A percentile compares a stretch with the other conserved stretches of the same genome.
Conservation (phyloP, 768 basidiomycete genomes). For the Serpula lacrymans region DNA sequence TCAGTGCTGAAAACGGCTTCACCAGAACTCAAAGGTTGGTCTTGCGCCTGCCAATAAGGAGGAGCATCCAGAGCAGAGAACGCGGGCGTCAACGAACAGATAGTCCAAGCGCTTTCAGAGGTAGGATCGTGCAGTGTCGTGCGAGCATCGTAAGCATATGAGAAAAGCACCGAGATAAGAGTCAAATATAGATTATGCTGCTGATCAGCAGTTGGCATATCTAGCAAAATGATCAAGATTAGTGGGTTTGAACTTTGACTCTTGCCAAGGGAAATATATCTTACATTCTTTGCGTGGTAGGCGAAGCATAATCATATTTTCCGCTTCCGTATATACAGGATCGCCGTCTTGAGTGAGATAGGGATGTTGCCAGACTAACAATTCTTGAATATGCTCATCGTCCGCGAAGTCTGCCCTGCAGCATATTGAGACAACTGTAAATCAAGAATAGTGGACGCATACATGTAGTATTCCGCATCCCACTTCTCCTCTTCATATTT, state of each 20-base stretch:
- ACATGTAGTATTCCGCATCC: slow-evolving; percentile 87
- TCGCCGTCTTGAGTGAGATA: slow-evolving; percentile 30
- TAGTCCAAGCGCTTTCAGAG: slow-evolving; percentile 86
- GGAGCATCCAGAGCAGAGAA: slow-evolving; percentile 83
- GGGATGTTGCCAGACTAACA: slow-evolving; percentile 66
- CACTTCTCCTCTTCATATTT: slow-evolving; percentile 73
- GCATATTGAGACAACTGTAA: slow-evolving; percentile 1
- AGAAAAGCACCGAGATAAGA: slow-evolving; percentile 68
- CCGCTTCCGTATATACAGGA: slow-evolving; percentile 65
- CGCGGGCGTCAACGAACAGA: slow-evolving; percentile 65
- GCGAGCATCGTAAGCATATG: slow-evolving; percentile 78
- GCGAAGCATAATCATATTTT: slow-evolving; percentile 61
- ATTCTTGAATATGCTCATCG: slow-evolving; percentile 69
- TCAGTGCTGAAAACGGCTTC: slow-evolving; percentile 31
- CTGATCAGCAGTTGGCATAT: slow-evolving; percentile 55
- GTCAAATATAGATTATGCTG: slow-evolving; percentile 65
- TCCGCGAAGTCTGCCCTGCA: slow-evolving; percentile 79
- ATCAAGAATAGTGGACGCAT: slow-evolving; percentile 18
- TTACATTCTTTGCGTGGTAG: slow-evolving; percentile 53
- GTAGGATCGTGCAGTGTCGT: slow-evolving; percentile 79
- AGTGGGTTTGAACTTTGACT: slow-evolving; percentile 3
- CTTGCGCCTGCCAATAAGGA: slow-evolving; percentile 33
- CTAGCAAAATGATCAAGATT: slow-evolving; percentile 34
- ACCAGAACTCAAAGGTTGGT: slow-evolving; percentile 9
- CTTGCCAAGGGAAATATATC: slow-evolving; percentile 15